Conservation (phyloP, 2,329 filamentous ascomycete genomes). For the Fusarium avenaceum region DNA sequence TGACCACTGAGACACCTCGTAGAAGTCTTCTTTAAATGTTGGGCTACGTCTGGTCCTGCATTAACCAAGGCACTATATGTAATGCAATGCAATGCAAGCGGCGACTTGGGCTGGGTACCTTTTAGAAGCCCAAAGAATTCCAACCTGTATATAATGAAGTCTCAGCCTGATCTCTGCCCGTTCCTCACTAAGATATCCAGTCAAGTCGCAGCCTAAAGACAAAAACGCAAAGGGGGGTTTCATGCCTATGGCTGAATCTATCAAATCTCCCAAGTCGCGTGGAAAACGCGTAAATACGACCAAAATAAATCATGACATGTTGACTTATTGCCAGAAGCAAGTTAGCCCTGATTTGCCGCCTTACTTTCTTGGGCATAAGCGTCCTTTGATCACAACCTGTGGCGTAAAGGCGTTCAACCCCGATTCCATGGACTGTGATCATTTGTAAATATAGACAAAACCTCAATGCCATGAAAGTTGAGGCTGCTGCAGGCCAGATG, state of each 20-base stretch:
- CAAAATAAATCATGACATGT: conserved; percentile 26
- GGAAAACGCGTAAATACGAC: conserved; percentile 28
- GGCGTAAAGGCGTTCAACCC: conserved; percentile 37
- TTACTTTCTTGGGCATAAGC: conserved; percentile 28
- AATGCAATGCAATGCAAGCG: conserved; percentile 47
- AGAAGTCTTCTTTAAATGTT: conserved; percentile 1
- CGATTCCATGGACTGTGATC: conserved; percentile 31
- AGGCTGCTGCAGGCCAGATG: conserved; percentile 18
- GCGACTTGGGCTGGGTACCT: conserved; percentile 27
- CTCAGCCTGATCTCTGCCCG: conserved; percentile 5
- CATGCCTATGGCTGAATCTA: conserved; percentile 15
- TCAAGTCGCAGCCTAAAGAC: conserved; percentile 9
- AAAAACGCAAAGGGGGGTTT: conserved; percentile 8
- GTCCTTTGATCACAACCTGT: conserved; percentile 12
- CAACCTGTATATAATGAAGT: neutral
- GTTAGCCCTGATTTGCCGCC: conserved; percentile 26
- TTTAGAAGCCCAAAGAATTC: conserved; percentile 10
- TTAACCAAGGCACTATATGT: conserved; percentile 41
- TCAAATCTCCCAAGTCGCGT: conserved; percentile 41
- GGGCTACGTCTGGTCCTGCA: conserved; percentile 17
- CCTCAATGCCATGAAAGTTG: neutral
- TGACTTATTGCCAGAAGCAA: conserved; percentile 37
- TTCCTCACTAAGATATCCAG: neutral
- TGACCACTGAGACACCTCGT: conserved; percentile 5
- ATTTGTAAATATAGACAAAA: neutral